phyloP scores from a whole-genome alignment of 2,329 filamentous ascomycete genomes.

The Cylindrodendrum hubeiense region DNA sequence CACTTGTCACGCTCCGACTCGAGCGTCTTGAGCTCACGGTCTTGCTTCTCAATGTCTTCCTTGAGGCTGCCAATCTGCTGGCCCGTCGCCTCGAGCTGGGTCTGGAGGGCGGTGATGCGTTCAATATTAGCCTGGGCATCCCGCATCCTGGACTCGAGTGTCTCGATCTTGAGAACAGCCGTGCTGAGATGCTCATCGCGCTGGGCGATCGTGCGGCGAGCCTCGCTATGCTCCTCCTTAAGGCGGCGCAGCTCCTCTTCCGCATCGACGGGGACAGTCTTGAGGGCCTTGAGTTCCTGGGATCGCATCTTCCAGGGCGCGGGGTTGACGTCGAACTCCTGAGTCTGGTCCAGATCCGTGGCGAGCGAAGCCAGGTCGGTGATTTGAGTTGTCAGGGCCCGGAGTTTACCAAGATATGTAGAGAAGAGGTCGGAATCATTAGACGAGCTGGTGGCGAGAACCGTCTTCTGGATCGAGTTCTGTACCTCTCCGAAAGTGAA shows the following conservation, averaged over 20 bases:
- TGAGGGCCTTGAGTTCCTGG: slow-evolving; percentile 84
- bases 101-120: slow-evolving; percentile 75
- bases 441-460: slow-evolving; percentile 60
- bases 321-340: slow-evolving; percentile 81
- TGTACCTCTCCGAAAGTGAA: slow-evolving; percentile 77
- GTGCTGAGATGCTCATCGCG: slow-evolving; percentile 89
- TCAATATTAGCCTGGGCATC: slow-evolving; percentile 84
- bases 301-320: slow-evolving; percentile 89
- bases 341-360: slow-evolving; percentile 76
- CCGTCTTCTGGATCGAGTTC: slow-evolving; percentile 69
- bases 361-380: slow-evolving; percentile 79
- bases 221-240: slow-evolving; percentile 83
- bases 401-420: slow-evolving; percentile 75
- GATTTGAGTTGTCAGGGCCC: slow-evolving; percentile 72
- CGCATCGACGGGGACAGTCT: slow-evolving; percentile 82
- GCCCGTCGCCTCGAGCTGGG: slow-evolving; percentile 66
- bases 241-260: slow-evolving; percentile 87
- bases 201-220: slow-evolving; percentile 77
- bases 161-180: slow-evolving; percentile 90
- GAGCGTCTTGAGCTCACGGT: slow-evolving; percentile 73
- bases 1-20: slow-evolving; percentile 77
- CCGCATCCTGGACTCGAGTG: slow-evolving; percentile 87
- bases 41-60: slow-evolving; percentile 75
- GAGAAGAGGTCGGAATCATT: slow-evolving; percentile 78
- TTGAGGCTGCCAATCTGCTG: slow-evolving; percentile 65